phyloP scores from a whole-genome alignment of 1,139 yeast species.

The Lodderomyces theae region DNA sequence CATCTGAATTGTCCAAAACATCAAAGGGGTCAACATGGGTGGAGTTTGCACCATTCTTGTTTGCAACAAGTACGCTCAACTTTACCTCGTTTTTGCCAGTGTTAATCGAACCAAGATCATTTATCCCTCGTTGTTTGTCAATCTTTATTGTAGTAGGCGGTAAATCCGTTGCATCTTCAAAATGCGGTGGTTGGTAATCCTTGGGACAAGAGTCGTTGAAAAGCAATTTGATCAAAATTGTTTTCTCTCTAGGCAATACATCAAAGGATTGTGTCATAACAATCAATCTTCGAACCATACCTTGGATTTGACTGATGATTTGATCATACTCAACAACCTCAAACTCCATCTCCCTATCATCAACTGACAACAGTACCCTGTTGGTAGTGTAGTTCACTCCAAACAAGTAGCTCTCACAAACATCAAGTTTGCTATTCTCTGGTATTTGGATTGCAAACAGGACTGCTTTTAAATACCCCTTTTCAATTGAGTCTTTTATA shows the following conservation, averaged over 20 bases:
- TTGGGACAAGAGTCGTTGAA: constrained; percentile 47
- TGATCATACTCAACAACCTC: constrained; percentile 16
- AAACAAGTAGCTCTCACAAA: constrained; percentile 51
- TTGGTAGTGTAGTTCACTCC: constrained; percentile 35
- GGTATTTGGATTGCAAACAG: constrained; percentile 45
- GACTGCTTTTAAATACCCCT: constrained; percentile 40
- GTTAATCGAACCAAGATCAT: constrained; percentile 13
- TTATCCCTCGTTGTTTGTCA: constrained; percentile 14
- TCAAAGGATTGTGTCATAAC: constrained; percentile 52
- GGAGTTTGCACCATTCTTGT: not conserved
- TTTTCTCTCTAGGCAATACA: constrained; percentile 45
- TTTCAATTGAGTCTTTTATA: constrained; percentile 40
- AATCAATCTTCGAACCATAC: constrained; percentile 45
- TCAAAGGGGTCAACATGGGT: constrained; percentile 17
- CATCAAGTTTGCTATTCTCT: constrained; percentile 31
- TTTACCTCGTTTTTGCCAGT: constrained; percentile 11
- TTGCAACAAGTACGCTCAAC: constrained; percentile 9
- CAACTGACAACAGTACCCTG: constrained; percentile 7
- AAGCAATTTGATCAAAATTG: constrained; percentile 43
- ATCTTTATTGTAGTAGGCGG: constrained; percentile 18
- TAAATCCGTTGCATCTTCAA: constrained; percentile 32
- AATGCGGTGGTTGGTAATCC: constrained; percentile 47
- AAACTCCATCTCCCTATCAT: not conserved
- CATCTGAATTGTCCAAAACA: constrained; percentile 6
- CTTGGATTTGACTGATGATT: constrained; percentile 26